These are phyloP conservation scores for Pochonia chlamydosporia DNA, from an alignment of 2,329 filamentous ascomycete species.

Conservation along the genomic window DNA sequence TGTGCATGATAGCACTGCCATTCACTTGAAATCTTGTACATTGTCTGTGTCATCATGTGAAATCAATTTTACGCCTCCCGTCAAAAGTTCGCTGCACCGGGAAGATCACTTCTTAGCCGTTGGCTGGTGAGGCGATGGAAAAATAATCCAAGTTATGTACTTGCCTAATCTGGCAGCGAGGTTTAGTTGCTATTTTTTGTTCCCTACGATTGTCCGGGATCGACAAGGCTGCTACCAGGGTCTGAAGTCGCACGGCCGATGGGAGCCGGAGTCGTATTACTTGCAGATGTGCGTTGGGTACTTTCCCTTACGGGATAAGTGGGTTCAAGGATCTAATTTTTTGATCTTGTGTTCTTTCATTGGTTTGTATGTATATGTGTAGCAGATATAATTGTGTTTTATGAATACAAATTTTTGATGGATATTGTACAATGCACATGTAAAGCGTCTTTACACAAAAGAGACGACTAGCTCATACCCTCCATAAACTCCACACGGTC, in stretches of 20 bases:
- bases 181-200: not conserved
- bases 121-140: too few species aligned
- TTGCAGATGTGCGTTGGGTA: too few species aligned
- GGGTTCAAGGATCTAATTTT: not conserved
- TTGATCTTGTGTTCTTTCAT: too few species aligned
- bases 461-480: constrained; percentile 57
- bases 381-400: not conserved
- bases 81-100: not conserved
- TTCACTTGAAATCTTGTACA: too few species aligned
- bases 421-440: not conserved
- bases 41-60: too few species aligned
- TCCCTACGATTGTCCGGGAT: not conserved
- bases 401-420: too few species aligned
- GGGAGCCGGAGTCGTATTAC: too few species aligned
- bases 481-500: constrained; percentile 88
- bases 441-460: not conserved
- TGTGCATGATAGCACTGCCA: too few species aligned
- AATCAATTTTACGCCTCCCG: too few species aligned
- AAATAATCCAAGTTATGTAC: not conserved
- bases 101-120: not conserved
- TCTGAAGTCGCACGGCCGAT: too few species aligned
- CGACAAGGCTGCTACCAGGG: too few species aligned
- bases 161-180: not conserved
- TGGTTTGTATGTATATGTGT: too few species aligned
- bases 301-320: not conserved